Base-by-base conservation (phyloP, 1,284 basidiomycete species). In the Cystobasidiaceae sp. region DNA sequence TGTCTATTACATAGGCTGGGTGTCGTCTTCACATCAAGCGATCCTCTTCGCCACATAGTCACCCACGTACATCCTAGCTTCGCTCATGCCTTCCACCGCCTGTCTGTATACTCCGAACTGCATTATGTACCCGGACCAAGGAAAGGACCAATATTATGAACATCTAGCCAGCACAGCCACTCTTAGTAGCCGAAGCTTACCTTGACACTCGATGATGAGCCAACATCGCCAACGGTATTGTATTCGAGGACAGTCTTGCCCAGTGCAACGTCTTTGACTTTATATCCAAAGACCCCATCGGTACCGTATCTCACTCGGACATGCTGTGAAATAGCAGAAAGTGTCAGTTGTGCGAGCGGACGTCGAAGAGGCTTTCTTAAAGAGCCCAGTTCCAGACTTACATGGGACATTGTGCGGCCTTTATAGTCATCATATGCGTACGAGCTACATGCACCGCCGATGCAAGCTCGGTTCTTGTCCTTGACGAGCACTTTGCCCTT, bases 131-230 rank as follows among this genome's bases (percentile, higher is more conserved):
- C 32, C 27, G 34, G 11, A 34, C 15, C n/a, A 55, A 28, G 37
- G n/a, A n/a, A 9, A 9, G 9, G 37, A 9, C 37, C 11, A n/a
- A 9, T n/a, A 39, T 39, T 9, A 39, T 39, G 9, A 39, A 9
- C 9, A 9, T n/a, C n/a, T n/a, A n/a, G n/a, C n/a, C n/a, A n/a
- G n/a, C n/a, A n/a, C n/a, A n/a, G n/a, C n/a, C n/a, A n/a, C n/a
- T n/a, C n/a, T n/a, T n/a, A n/a, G n/a, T n/a, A n/a, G n/a, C n/a
- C n/a, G n/a, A n/a, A n/a, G n/a, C 56, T 15, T 25, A 59, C 56
- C 56, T 59, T 59, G n/a, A 49, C 4, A 37, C 56, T 48, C 13
- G 15, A 15, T n/a, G 56, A 59, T 8, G 56, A 59, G 17, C 56
- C 44, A 27, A 59, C 28, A 27, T 48, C 28, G 17, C 56, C 56